phyloP scores from a whole-genome alignment of 2,329 filamentous ascomycete species.

The Neoscytalidium dimidiatum region DNA sequence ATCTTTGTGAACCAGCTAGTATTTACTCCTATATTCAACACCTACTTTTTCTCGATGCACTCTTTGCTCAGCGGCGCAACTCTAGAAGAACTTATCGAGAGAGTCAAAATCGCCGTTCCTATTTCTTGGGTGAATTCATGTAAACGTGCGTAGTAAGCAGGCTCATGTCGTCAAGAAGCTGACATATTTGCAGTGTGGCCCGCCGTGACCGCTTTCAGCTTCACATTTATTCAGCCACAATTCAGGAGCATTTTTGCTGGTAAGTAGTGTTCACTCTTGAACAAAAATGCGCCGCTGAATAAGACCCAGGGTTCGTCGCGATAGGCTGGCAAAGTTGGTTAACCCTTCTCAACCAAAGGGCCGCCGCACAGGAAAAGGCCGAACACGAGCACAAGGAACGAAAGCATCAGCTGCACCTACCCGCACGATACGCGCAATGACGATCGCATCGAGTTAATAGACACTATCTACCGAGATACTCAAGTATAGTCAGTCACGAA shows the following conservation, averaged over 20 bases:
- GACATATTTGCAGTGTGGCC: conserved; percentile 67
- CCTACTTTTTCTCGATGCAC: conserved; percentile 56
- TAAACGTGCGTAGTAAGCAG: conserved; percentile 50
- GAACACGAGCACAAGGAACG: conserved; percentile 22
- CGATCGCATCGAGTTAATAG: background rate
- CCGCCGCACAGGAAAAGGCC: conserved; percentile 58
- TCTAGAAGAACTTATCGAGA: conserved; percentile 64
- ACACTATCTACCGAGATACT: background rate
- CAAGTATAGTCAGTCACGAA: background rate
- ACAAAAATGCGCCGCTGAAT: background rate
- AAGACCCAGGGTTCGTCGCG: conserved; percentile 61
- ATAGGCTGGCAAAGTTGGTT: conserved; percentile 94
- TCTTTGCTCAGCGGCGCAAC: conserved; percentile 59
- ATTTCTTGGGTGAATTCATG: conserved; percentile 74
- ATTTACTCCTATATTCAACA: conserved; percentile 70
- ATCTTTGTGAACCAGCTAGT: conserved; percentile 76
- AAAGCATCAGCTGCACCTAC: background rate
- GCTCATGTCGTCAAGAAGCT: background rate
- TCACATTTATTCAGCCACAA: conserved; percentile 78
- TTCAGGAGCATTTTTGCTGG: conserved; percentile 79
- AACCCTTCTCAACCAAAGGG: conserved; percentile 73
- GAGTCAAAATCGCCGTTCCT: conserved; percentile 75
- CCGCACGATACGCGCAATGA: background rate
- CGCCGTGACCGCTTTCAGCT: conserved; percentile 80
- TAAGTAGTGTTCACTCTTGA: background rate